Conservation (phyloP, 202 grass and related monocot genomes). For the Schoenoplectus triqueter region DNA sequence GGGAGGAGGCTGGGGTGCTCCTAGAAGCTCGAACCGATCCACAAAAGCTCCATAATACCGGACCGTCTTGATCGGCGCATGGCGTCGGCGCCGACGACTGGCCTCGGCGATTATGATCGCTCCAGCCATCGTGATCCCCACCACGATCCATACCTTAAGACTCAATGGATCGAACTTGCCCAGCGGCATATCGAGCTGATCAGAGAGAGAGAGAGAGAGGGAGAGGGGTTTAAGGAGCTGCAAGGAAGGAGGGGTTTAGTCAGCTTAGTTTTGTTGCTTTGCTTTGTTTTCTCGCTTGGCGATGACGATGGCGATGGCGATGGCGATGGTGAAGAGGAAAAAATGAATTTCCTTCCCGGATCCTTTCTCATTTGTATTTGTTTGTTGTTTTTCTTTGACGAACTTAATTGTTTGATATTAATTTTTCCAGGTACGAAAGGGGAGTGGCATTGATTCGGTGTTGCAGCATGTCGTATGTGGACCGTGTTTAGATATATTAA, state of each 20-base stretch:
- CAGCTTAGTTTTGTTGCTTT: not conserved
- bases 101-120: slow-evolving; percentile 81
- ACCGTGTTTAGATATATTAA: not conserved
- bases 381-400: slow-evolving; percentile 6
- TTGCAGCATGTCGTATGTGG: not conserved
- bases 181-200: slow-evolving; percentile 18
- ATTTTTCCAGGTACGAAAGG: slow-evolving; percentile 1
- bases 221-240: slow-evolving; percentile 59
- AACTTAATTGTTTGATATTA: not conserved
- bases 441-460: slow-evolving; percentile 25
- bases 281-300: not conserved
- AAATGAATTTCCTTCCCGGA: not conserved
- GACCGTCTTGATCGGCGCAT: slow-evolving; percentile 27
- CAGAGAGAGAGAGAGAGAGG: slow-evolving; percentile 22
- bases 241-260: not conserved
- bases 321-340: not conserved
- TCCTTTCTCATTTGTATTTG: not conserved
- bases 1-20: slow-evolving; percentile 66
- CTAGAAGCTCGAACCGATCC: slow-evolving; percentile 65
- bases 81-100: slow-evolving; percentile 54
- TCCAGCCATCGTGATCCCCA: slow-evolving; percentile 74
- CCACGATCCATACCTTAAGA: slow-evolving; percentile 61
- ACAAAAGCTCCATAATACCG: slow-evolving; percentile 61
- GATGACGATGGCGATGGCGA: not conserved
- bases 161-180: slow-evolving; percentile 26